These are phyloP conservation scores for Fusarium metavorans DNA, from an alignment of 2,329 filamentous ascomycete species.

Conservation along the genomic window DNA sequence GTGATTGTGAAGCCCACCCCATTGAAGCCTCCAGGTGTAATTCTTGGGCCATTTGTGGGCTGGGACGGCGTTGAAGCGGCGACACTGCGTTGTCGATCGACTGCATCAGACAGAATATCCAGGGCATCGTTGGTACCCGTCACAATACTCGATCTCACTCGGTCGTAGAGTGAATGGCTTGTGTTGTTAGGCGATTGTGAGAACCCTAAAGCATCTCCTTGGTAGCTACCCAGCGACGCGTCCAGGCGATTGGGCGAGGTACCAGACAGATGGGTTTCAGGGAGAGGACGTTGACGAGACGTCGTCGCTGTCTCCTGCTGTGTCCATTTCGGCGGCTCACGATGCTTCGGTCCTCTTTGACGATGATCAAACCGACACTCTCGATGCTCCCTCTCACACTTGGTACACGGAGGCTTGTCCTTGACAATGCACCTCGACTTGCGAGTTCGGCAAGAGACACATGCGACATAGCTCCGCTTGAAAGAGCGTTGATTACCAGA, in stretches of 20 bases:
- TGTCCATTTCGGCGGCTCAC: conserved; percentile 26
- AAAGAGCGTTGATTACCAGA: conserved; percentile 14
- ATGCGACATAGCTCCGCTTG: conserved; percentile 36
- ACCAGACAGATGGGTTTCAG: not conserved
- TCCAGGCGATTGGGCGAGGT: not conserved
- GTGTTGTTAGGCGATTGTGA: conserved; percentile 4
- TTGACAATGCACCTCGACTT: conserved; percentile 32
- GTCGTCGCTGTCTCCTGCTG: not conserved
- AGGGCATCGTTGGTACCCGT: conserved; percentile 30
- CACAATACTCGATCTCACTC: conserved; percentile 27
- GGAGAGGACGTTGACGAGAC: not conserved
- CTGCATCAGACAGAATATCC: conserved; percentile 29
- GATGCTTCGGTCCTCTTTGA: conserved; percentile 20
- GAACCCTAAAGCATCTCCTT: not conserved
- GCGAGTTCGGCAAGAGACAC: conserved; percentile 28
- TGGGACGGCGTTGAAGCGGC: conserved; percentile 12
- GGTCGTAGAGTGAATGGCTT: conserved; percentile 10
- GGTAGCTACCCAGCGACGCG: not conserved
- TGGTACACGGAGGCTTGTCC: conserved; percentile 31
- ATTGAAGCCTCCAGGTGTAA: conserved; percentile 5
- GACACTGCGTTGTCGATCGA: conserved; percentile 17
- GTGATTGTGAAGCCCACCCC: conserved; percentile 21
- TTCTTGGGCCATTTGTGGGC: not conserved
- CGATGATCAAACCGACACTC: conserved; percentile 29
- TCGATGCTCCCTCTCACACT: conserved; percentile 29